phyloP scores from a whole-genome alignment of 805 yeast genomes.

The Wickerhamiella spandovensis region DNA sequence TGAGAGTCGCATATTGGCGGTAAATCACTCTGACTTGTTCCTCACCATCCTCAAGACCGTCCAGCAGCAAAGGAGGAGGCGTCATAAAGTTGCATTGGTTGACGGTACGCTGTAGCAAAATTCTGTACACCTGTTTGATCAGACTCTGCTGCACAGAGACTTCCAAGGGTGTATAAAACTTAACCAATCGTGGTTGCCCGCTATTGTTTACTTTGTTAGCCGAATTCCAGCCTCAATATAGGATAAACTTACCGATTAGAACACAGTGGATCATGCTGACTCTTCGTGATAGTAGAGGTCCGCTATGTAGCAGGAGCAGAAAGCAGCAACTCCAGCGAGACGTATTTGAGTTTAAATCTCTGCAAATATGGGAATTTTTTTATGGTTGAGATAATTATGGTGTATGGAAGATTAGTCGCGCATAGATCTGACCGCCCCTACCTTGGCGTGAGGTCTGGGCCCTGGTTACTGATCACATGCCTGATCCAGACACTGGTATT shows the following conservation, averaged over 20 bases:
- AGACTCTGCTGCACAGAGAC: conserved; percentile 67
- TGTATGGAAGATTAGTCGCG: background rate
- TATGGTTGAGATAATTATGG: background rate
- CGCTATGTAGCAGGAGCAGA: too few relatives aligned
- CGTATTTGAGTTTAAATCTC: too few relatives aligned
- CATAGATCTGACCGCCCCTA: background rate
- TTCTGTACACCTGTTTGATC: conserved; percentile 66
- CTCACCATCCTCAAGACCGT: conserved; percentile 44
- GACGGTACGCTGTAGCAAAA: conserved; percentile 57
- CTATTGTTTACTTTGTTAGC: conserved; percentile 57
- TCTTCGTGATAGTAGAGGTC: background rate
- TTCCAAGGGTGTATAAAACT: conserved; percentile 87
- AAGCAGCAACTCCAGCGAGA: too few relatives aligned
- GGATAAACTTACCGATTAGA: conserved; percentile 47
- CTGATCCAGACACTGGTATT: background rate
- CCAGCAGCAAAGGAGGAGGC: conserved; percentile 62
- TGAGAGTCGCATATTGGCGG: conserved; percentile 89
- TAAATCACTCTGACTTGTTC: conserved; percentile 81
- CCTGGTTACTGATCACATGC: background rate
- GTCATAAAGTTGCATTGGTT: conserved; percentile 80
- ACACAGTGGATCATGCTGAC: conserved; percentile 70
- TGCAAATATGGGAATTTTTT: too few relatives aligned
- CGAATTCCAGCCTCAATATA: conserved; percentile 4
- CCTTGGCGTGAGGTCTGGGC: background rate
- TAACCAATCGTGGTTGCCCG: conserved; percentile 78